A percentile compares a stretch with the other conserved stretches of the same genome.
Evolutionary conservation across 2,329 filamentous ascomycete genomes (phyloP).

Genomic region (Lachnellula cervina): DNA sequence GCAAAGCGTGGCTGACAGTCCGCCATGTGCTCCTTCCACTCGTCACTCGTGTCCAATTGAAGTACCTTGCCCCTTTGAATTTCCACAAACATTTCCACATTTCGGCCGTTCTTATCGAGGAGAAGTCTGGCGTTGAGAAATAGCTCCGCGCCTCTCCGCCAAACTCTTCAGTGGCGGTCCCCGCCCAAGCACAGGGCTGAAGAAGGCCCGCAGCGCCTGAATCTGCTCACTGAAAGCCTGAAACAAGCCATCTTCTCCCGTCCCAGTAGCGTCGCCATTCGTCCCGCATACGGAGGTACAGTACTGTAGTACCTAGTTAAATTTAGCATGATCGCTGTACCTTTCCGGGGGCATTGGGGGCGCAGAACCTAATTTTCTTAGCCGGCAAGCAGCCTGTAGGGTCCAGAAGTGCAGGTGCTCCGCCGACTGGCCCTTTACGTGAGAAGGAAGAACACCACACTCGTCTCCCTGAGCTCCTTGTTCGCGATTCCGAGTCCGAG

Average conservation of each 20-base stretch:
- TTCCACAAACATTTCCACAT: neutral
- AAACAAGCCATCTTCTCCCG: neutral
- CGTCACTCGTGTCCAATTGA: neutral
- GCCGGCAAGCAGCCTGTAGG: no score
- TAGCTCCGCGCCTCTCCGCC: neutral
- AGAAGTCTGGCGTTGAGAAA: neutral
- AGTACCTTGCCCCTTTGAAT: neutral
- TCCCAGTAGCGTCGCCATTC: neutral
- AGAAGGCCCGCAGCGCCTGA: neutral
- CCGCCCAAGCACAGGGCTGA: constrained; percentile 1
- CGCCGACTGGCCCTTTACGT: no score
- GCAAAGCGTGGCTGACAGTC: no score
- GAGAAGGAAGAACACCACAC: no score
- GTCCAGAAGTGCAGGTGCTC: no score
- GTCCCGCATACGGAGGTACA: neutral
- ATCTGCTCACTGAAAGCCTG: neutral
- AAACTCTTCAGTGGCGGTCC: neutral
- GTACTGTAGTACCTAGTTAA: no score
- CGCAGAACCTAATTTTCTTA: no score
- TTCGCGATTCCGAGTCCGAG: neutral
- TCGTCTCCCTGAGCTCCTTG: neutral
- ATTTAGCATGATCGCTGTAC: neutral
- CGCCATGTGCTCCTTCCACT: neutral
- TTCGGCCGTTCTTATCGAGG: neutral
- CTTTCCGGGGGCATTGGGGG: no score